Evolutionary conservation across 1,284 basidiomycete genomes (phyloP), one percentile per base, ranked within the genome.

Genomic region (Mycena sp.): DNA sequence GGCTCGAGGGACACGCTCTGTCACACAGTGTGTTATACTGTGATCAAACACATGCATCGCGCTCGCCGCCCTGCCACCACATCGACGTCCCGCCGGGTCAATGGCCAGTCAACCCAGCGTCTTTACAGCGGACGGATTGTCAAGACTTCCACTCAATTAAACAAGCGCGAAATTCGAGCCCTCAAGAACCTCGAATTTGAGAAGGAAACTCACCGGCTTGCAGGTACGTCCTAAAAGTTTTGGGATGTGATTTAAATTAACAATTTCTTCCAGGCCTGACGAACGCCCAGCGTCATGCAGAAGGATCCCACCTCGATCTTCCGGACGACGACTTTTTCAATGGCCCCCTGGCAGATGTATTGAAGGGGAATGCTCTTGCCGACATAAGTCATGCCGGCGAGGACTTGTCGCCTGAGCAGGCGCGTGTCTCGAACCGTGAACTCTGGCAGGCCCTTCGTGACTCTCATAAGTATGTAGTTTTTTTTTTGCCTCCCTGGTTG

Each of bases 361-460:
- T 59, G 20, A 37, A 59, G 10, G 56, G 56, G 6, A 59, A 41
- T 3, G 18, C 18, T 11, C 37, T n/a, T 25, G 56, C 56, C 9
- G 59, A 60, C n/a, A 60, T 60, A 20, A 60, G 38, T 16, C 46
- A 48, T 48, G 46, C 46, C 6, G 46, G 46, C 18, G 46, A 48
- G 18, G 46, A 14, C 18, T 14, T 44, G 22, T 9, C 39, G 39
- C 59, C 39, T 3, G 59, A 60, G 22, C n/a, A 25, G 39, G 39
- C 39, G 39, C 39, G 39, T 41, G 39, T 14, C 10, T 41, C 39
- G 39, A 41, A 41, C 14, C 39, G 39, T 41, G 34, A 7, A 59
- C 56, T n/a, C n/a, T 59, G 37, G 56, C 56, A 59, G 56, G 9
- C 56, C n/a, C n/a, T 60, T 16, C 59, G 22, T 16, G n/a, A 18